Evolutionary conservation across 75 land plant species (phyloP), one percentile per base, ranked within the genome.

Genomic region (Pinus tabuliformis): DNA sequence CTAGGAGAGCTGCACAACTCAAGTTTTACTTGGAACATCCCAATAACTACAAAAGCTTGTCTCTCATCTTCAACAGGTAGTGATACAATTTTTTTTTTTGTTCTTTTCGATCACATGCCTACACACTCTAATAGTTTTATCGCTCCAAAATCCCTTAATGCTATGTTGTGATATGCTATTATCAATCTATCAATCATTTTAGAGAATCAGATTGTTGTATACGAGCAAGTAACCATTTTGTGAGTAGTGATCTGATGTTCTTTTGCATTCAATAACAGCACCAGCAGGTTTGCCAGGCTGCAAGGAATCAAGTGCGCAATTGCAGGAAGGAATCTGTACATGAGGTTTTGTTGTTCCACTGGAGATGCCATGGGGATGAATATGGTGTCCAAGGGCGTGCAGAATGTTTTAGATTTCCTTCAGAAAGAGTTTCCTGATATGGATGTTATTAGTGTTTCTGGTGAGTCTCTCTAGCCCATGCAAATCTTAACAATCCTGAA

Each of bases 301-400:
- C 92, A 91, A 57, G 62, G 75, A 4, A 78, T 96, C n/a, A 77
- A 93, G 18, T 88, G 97, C 68, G 75, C 88, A 3, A 73, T 96
- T 45, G 97, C 94, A 18, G 99, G 99, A 36, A 90, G 85, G 62
- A 96, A 93, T 77, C 73, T 91, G 6, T 96, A 91, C 77, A 81
- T 88, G 58, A 86, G 99, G 62, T 96, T 96, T 61, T 76, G 37
- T n/a, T 92, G 91, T 77, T 83, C 82, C 78, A 96, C 99, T 24
- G 99, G 97, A 74, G 89, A 95, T 83, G 97, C 98, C n/a, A 95
- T 95, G 98, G 96, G 98, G 17, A 95, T 95, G 98, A 95, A 95
- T 81, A 95, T 93, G 98, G 85, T 95, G 0, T 93, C 96, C 16
- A 95, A 95, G 75, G 98, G 98, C 6, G 96, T 93, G 21, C 98